Base-by-base conservation (phyloP, 345 rosid species). In the Citrus reticulata region DNA sequence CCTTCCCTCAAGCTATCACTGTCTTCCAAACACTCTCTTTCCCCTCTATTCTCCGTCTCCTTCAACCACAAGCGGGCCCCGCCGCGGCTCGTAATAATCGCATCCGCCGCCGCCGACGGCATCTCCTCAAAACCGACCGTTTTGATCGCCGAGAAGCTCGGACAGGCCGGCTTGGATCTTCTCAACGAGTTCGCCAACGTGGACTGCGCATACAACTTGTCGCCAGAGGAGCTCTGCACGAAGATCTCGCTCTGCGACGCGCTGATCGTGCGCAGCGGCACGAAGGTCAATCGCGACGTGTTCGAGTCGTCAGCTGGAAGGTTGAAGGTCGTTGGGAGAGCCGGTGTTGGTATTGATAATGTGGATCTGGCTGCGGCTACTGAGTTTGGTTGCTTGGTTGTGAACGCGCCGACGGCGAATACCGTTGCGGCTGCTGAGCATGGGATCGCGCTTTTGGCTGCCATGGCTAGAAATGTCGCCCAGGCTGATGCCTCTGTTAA, bases 351-450 rank as follows among this genome's bases (percentile, higher is more conserved):
- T 78, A 94, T 94, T 32, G 98, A 94, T 39, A 94, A 94, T 79
- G 98, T 94, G 78, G 98, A 94, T 90, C 95, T 94, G 84, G 84
- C 91, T 14, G 95, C 98, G 0, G 98, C 98, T 22, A 94, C 98
- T 24, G 98, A 94, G 87, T 89, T 86, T 40, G 98, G 98, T 0
- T 94, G 98, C 78, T 82, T 94, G 82, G 98, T 94, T 6, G 98
- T 94, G 29, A 94, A 94, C 80, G 98, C 98, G 5, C 98, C 98
- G 24, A 94, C 98, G 2, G 97, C 98, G 4, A 94, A 94, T 72
- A 94, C 98, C 3, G 91, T 94, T 32, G 98, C 98, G 4, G 98
- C 98, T 0, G 98, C 98, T 1, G 98, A 94, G 80, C 98, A 94
- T 54, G 98, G 95, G 79, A 92, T 94, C 73, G 98, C 98, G n/a